Conservation (phyloP, 2,329 filamentous ascomycete species). For the Penicillium sp. region DNA sequence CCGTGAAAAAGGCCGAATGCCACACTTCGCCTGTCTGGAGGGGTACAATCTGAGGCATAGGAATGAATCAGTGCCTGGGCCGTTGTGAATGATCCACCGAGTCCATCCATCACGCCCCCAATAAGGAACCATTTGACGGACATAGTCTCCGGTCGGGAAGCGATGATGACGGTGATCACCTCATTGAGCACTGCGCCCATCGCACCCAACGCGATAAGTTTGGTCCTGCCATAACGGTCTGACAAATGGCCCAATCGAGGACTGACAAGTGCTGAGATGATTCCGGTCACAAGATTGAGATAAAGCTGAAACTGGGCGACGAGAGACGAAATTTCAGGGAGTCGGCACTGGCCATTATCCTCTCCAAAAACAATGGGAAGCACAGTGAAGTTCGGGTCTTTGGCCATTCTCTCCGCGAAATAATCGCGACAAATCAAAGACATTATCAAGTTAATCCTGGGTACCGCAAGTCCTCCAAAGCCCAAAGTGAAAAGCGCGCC, state of each 20-base stretch:
- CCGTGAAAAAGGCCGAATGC: constrained; percentile 88
- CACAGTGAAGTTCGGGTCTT: constrained; percentile 60
- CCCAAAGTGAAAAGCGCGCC: constrained; percentile 80
- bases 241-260: constrained; percentile 83
- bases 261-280: constrained; percentile 74
- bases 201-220: constrained; percentile 69
- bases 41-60: constrained; percentile 85
- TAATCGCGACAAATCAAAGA: constrained; percentile 81
- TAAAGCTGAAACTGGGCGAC: constrained; percentile 77
- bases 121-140: constrained; percentile 77
- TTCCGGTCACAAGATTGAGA: constrained; percentile 69
- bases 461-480: constrained; percentile 81
- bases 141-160: constrained; percentile 68
- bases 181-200: constrained; percentile 73
- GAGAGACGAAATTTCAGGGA: constrained; percentile 71
- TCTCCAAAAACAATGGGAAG: constrained; percentile 64
- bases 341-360: constrained; percentile 76
- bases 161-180: constrained; percentile 73
- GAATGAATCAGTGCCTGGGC: constrained; percentile 76
- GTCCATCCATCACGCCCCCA: constrained; percentile 74
- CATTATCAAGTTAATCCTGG: constrained; percentile 82
- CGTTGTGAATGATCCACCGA: constrained; percentile 85
- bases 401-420: constrained; percentile 63
- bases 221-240: constrained; percentile 79
- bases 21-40: constrained; percentile 74